Evolutionary conservation across 441 rosid species (phyloP), one percentile per base, ranked within the genome.

Genomic region (Populus hybrid): DNA sequence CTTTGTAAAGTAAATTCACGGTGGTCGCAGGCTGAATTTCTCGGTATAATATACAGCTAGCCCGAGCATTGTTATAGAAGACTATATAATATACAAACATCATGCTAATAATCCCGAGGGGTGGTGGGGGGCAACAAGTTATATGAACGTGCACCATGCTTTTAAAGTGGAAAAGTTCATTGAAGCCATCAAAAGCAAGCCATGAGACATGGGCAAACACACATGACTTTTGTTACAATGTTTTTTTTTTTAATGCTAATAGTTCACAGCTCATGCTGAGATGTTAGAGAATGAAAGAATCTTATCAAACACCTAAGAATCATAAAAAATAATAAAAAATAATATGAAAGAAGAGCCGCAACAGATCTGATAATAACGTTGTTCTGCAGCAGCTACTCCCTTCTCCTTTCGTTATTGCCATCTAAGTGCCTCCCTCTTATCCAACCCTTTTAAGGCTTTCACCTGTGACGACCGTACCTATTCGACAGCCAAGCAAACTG

Each of bases 401-500:
- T 71, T 64, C 36, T 18, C 71, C 71, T 80, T 50, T 57, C 64
- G 77, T 72, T 78, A 66, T 78, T 81, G 82, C 73, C 85, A 67
- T 26, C 76, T 67, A 30, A 6, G 38, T 7, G 35, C 18, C 61
- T 24, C 59, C 21, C 32, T 34, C 77, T 76, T 64, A 77, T 28
- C 84, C 83, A 79, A 72, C 77, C 79, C 73, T 85, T 71, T 84
- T 82, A 38, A 85, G 28, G 82, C 81, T 71, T 57, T 79, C 86
- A 34, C 77, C 88, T 59, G 69, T 71, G 38, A 85, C 89, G 66
- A 69, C 79, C 78, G 84, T 69, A 78, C 89, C 88, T 85, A 86
- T 81, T 90, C 89, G 81, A 89, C 89, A 82, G 90, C 89, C 94
- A 90, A 87, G 78, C 92, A 89, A 81, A 89, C 92, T 88, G 88